Evolutionary conservation across 2,329 filamentous ascomycete species (phyloP).

Genomic region (Aspergillus sp.): DNA sequence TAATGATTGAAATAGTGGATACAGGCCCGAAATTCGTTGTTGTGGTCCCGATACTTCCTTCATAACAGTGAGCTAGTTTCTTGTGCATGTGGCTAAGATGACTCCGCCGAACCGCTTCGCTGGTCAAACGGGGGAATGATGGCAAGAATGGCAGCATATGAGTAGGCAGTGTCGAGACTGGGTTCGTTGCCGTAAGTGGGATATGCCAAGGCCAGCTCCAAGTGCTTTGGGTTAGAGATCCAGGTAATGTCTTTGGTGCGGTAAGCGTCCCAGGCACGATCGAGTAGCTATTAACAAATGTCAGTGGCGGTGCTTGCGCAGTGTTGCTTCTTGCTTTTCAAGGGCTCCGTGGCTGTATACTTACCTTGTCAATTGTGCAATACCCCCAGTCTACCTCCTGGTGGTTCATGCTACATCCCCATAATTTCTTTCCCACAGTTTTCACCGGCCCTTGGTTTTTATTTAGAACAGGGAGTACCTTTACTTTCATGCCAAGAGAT

Average conservation of each 20-base stretch:
- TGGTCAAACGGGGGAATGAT: conserved; percentile 19
- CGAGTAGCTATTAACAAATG: neutral
- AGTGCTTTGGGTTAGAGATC: conserved; percentile 20
- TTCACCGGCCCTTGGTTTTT: neutral
- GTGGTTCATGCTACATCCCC: neutral
- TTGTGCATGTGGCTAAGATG: neutral
- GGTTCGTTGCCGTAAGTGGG: conserved; percentile 25
- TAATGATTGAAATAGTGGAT: too few relatives aligned
- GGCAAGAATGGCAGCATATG: conserved; percentile 24
- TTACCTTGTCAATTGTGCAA: too few relatives aligned
- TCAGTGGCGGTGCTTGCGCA: too few relatives aligned
- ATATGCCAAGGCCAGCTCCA: conserved; percentile 20
- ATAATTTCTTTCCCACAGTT: neutral
- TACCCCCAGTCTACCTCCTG: too few relatives aligned
- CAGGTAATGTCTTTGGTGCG: conserved; percentile 20
- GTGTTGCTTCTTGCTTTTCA: too few relatives aligned
- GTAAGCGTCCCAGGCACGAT: conserved; percentile 10
- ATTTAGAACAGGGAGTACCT: conserved; percentile 30
- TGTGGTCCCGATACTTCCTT: neutral
- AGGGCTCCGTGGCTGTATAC: too few relatives aligned
- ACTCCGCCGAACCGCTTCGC: neutral
- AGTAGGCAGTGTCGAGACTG: conserved; percentile 16
- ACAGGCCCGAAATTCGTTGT: too few relatives aligned
- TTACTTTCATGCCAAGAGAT: conserved; percentile 30
- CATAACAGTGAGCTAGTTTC: neutral